These are phyloP conservation scores for Russula olivacea DNA, from an alignment of 768 basidiomycete genomes.

Conservation along the genomic window DNA sequence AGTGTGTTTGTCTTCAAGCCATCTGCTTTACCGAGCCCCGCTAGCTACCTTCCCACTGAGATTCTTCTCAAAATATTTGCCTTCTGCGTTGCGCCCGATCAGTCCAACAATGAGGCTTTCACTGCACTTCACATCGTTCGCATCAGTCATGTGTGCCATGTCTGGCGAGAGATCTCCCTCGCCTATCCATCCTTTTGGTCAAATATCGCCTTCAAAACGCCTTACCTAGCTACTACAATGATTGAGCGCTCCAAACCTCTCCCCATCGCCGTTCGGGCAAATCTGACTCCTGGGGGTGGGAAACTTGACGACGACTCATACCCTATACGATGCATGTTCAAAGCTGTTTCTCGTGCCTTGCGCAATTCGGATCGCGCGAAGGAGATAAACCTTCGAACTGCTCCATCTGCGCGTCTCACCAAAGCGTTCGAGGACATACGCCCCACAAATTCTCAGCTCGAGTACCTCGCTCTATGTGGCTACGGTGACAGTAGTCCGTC, in stretches of 20 bases:
- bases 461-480: conserved; percentile 18
- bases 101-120: conserved; percentile 15
- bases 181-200: conserved; percentile 23
- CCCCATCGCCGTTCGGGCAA: conserved; percentile 19
- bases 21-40: neutral
- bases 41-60: conserved; percentile 20
- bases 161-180: conserved; percentile 23
- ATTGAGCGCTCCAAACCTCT: conserved; percentile 23
- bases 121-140: conserved; percentile 15
- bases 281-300: conserved; percentile 14
- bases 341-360: conserved; percentile 23
- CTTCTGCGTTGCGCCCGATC: conserved; percentile 18
- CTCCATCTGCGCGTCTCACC: conserved; percentile 16
- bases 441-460: conserved; percentile 15
- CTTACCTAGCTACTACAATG: conserved; percentile 24
- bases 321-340: conserved; percentile 15
- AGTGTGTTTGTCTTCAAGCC: neutral
- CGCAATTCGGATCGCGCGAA: conserved; percentile 23
- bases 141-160: conserved; percentile 24
- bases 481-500: conserved; percentile 13
- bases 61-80: conserved; percentile 25
- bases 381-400: conserved; percentile 20
- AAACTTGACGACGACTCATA: conserved; percentile 9
- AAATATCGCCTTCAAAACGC: conserved; percentile 22
- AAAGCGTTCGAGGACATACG: conserved; percentile 21